Base-by-base conservation (phyloP, 108 stramenopile species). In the Skeletonema grethae region DNA sequence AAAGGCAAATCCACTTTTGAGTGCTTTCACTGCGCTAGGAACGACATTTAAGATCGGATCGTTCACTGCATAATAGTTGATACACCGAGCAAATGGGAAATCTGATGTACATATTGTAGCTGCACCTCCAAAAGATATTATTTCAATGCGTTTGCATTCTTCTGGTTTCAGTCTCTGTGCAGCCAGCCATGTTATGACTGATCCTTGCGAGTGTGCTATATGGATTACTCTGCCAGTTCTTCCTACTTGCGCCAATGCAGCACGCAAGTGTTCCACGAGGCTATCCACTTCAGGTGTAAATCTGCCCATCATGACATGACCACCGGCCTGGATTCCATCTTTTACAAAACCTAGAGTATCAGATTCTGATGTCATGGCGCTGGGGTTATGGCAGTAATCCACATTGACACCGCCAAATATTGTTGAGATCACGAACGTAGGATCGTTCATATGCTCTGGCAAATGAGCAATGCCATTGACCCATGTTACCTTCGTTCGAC, bases 191-290 rank as follows among this genome's bases (percentile, higher is more conserved):
- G 95, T 96, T 8, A 96, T 86, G 10, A 96, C 79, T 11, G 90
- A 91, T 24, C 95, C 95, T 65, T 96, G 95, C 4, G 90, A 91
- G 77, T 96, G 95, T 8, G 92, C 92, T 66, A 96, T 90, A 72
- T 94, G 95, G 3, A 96, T 77, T 8, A 96, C 90, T 15, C 71
- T 76, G 0, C 92, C 95, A 8, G 68, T 71, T 59, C 84, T 88
- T 36, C 89, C 89, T 3, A 92, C 87, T 45, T 73, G 53, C 2
- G 65, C 67, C 34, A 92, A 53, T n/a, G 90, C 88, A 34, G 68
- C 78, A n/a, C 78, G 77, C 43, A 96, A 73, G 70, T 96, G 92
- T 35, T 76, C 79, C 4, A 87, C 88, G 9, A 95, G 76, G 1
- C 63, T 24, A 61, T 96, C 82, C 55, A 96, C 95, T 74, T 96